These are phyloP conservation scores for Rubia balearica DNA, from an alignment of 305 asterid species.

Conservation along the genomic window DNA sequence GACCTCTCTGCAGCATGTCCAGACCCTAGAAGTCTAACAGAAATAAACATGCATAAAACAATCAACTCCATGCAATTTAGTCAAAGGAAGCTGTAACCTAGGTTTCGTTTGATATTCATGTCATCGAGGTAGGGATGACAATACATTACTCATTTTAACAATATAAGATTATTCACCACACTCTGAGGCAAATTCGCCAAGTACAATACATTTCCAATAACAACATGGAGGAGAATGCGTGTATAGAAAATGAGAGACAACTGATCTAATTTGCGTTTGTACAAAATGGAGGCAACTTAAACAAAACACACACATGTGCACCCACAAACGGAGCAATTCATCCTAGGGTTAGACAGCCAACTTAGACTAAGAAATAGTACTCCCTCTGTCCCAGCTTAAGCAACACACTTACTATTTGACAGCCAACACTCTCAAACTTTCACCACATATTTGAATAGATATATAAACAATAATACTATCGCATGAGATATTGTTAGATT, in stretches of 20 bases:
- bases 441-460: too few species aligned
- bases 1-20: not conserved
- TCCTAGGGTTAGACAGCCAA: not conserved
- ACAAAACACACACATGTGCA: not conserved
- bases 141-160: not conserved
- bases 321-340: not conserved
- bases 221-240: not conserved
- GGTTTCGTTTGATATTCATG: not conserved
- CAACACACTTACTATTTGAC: too few species aligned
- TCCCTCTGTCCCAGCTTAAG: too few species aligned
- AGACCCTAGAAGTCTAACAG: not conserved
- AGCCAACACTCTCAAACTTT: too few species aligned
- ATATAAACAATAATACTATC: too few species aligned
- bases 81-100: not conserved
- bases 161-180: too few species aligned
- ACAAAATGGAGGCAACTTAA: not conserved
- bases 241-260: too few species aligned
- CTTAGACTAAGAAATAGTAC: not conserved
- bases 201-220: not conserved
- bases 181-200: not conserved
- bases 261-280: too few species aligned
- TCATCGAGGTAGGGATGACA: not conserved
- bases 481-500: too few species aligned
- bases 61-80: not conserved
- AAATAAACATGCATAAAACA: not conserved